Evolutionary conservation across 352 stramenopile genomes (phyloP), one percentile per base, ranked within the genome.

Genomic region (Discostella stelligera): DNA sequence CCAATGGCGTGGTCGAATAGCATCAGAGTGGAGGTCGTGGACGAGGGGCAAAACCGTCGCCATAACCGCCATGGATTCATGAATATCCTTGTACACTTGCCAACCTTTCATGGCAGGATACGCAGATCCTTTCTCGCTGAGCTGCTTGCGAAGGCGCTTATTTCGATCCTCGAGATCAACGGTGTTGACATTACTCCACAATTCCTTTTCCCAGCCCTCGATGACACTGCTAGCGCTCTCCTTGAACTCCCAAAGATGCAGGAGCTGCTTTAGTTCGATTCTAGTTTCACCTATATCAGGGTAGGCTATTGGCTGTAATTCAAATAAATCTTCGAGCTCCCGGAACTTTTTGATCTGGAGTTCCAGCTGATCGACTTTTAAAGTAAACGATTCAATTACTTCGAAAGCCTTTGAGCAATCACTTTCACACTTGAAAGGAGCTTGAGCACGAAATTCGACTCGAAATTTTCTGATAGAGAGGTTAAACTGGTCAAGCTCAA

Each of bases 301-400:
- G 61, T 93, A 93, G 27, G 86, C 86, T 25, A 71, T 88, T 27
- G 92, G 79, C 69, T 92, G 82, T 10, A 98, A 82, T 74, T 98
- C 96, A 79, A 98, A 98, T 76, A 98, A 95, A 54, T 98, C 95
- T 77, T 98, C 95, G 11, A 98, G 85, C 60, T 98, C 93, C 37
- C 96, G 86, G 56, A 97, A 87, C 11, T 92, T 87, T 4, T 87
- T 71, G 16, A 95, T 94, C 79, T 98, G 91, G 0, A 88, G 74
- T 72, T 98, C 95, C 23, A 96, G 84, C 7, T 93, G 76, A 32
- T 82, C 61, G 18, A 98, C 54, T 62, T 94, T 94, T 2, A 65
- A 66, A 48, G 96, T 90, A 71, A 97, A 97, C 8, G 82, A 84
- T 73, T 98, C 94, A 64, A 98, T 89, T 23, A 91, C 86, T 0